Percentiles rank a stretch among this genome's conserved stretches.
Conservation (phyloP, 169 alveolate genomes). For the Cryptosporidium sp. region DNA sequence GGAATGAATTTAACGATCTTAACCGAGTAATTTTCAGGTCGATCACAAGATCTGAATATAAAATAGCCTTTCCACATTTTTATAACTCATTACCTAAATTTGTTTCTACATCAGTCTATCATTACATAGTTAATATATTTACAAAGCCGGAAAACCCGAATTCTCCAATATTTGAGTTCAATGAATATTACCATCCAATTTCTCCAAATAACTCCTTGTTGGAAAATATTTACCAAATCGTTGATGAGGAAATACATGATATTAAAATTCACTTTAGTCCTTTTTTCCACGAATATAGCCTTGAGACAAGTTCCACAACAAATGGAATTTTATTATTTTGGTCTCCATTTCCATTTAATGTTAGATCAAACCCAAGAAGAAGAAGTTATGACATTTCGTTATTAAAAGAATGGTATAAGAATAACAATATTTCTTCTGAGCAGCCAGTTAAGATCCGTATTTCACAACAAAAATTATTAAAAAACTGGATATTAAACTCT, state of each 20-base stretch:
- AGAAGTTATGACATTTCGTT: constrained; percentile 97
- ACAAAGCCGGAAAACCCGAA: constrained; percentile 93
- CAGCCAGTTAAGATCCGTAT: constrained; percentile 99
- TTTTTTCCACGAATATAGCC: constrained; percentile 83
- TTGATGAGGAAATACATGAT: constrained; percentile 77
- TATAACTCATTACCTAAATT: constrained; percentile 97
- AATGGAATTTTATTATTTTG: constrained; percentile 91
- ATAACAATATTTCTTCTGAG: constrained; percentile 94
- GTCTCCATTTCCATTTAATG: constrained; percentile 99
- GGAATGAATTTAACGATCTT: constrained; percentile 99
- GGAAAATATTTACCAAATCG: constrained; percentile 73
- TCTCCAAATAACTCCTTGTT: constrained; percentile 46
- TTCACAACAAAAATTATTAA: constrained; percentile 96
- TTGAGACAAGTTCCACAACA: constrained; percentile 84
- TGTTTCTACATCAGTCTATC: constrained; percentile 90
- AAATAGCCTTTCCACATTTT: constrained; percentile 99
- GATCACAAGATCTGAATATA: constrained; percentile 97
- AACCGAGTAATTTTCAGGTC: constrained; percentile 96
- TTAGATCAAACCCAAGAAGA: constrained; percentile 96
- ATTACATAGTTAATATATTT: constrained; percentile 87
- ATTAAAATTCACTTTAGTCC: constrained; percentile 82
- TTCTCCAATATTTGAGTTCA: constrained; percentile 79
- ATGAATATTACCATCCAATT: constrained; percentile 43
- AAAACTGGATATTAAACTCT: constrained; percentile 97
- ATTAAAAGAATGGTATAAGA: constrained; percentile 98